A percentile compares a stretch with the other conserved stretches of the same genome.
Evolutionary conservation across 192 early-diverging fungal species (phyloP).

Genomic region (Dimargaris cristalligena): DNA sequence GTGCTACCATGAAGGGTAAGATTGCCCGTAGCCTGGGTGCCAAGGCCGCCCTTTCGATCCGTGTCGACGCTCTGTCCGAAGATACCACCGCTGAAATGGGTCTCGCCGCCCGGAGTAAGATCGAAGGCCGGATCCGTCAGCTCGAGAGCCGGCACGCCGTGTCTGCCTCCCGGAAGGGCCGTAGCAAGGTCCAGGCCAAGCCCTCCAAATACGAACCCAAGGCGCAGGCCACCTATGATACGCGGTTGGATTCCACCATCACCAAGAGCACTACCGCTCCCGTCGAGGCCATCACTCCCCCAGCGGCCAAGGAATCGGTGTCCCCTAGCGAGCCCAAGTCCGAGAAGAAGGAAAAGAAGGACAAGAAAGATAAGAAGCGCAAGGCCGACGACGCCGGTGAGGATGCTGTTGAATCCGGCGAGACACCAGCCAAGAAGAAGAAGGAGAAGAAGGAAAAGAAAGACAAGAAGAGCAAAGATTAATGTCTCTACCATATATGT

Average conservation of each 20-base stretch:
- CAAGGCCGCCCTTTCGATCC: constrained; percentile 75
- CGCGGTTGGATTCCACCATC: constrained; percentile 17
- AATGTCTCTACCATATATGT: too few relatives aligned
- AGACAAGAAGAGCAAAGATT: constrained; percentile 15
- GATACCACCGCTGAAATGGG: constrained; percentile 64
- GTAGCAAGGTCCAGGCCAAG: constrained; percentile 23
- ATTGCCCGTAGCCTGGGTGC: constrained; percentile 86
- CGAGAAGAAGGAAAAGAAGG: constrained; percentile 36
- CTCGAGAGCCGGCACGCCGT: constrained; percentile 67
- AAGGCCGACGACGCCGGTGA: constrained; percentile 17
- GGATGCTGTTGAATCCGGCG: constrained; percentile 7
- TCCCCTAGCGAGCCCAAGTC: constrained; percentile 33
- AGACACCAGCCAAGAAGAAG: constrained; percentile 13
- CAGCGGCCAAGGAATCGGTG: constrained; percentile 21
- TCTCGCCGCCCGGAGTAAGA: constrained; percentile 67
- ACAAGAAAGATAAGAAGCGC: constrained; percentile 29
- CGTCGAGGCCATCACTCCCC: constrained; percentile 16
- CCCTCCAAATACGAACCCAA: constrained; percentile 47
- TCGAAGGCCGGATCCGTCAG: constrained; percentile 75
- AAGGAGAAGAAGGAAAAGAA: constrained; percentile 28
- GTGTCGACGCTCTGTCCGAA: constrained; percentile 85
- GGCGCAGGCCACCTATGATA: constrained; percentile 29
- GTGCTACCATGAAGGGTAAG: constrained; percentile 95
- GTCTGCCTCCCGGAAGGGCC: constrained; percentile 48
- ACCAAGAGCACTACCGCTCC: constrained; percentile 12